phyloP scores from a whole-genome alignment of 2,329 filamentous ascomycete species.

The Paramyrothecium sp. region DNA sequence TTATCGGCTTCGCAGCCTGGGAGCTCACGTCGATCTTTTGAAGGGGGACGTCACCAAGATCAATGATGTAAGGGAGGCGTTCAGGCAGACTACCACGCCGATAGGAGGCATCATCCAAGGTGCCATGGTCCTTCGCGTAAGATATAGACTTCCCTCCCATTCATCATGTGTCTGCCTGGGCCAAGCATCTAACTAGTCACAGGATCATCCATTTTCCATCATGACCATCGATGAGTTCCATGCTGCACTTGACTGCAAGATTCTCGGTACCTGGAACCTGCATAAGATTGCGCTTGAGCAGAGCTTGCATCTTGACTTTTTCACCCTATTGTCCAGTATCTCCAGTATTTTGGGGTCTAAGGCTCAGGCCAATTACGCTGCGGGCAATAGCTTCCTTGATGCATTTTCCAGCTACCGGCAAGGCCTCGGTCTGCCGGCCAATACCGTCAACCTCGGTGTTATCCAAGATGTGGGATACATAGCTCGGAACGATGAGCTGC shows the following conservation, averaged over 20 bases:
- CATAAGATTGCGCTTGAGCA: conserved; percentile 24
- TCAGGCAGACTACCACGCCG: neutral
- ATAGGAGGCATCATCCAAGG: conserved; percentile 1
- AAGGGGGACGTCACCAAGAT: too few species aligned
- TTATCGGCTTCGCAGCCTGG: neutral
- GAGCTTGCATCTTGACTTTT: conserved; percentile 29
- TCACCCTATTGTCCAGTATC: conserved; percentile 30
- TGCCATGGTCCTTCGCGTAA: conserved; percentile 6
- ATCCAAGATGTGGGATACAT: conserved; percentile 3
- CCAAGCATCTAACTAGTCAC: neutral
- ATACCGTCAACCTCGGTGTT: conserved; percentile 23
- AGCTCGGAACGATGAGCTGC: conserved; percentile 16
- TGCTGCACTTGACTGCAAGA: conserved; percentile 7
- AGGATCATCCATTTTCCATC: conserved; percentile 9
- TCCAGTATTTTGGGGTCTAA: conserved; percentile 24
- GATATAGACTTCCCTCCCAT: too few species aligned
- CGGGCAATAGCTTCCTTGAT: conserved; percentile 31
- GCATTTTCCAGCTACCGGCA: too few species aligned
- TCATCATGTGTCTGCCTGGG: neutral
- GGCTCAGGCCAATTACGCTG: conserved; percentile 32
- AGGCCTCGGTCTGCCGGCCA: conserved; percentile 23
- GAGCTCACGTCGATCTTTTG: too few species aligned
- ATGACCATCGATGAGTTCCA: conserved; percentile 11
- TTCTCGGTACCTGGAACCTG: conserved; percentile 33
- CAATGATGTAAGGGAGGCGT: too few species aligned